Base-by-base conservation (phyloP, 176 grass and related monocot genomes). In the Urochloa ruziziensis region DNA sequence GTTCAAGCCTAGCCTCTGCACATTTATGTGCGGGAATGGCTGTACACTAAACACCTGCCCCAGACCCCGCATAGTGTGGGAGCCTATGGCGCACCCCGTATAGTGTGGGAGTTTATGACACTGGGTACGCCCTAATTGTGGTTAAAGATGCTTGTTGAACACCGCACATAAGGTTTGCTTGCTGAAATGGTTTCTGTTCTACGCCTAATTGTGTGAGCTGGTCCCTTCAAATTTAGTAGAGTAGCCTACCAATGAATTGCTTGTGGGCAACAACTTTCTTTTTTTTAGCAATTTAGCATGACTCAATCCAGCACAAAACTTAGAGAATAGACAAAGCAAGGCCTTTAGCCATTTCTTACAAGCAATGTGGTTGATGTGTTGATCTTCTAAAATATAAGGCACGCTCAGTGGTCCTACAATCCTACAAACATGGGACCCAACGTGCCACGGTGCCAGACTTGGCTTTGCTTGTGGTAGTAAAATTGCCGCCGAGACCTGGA, bases 351-450 rank as follows among this genome's bases (percentile, higher is more conserved):
- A 66, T 66, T 66, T 67, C 61, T 80, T 80, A 15, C 21, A 80
- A 80, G 77, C 77, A 53, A 80, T 33, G 77, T 65, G 60, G 59
- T 78, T 23, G 10, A 79, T 66, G 75, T 13, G 43, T 35, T 33
- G 57, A 23, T 60, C 54, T 43, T 60, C 54, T 43, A 29, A 73
- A 51, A 32, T 47, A 18, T 10, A 51, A 34, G 70, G 47, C 10
- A 34, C 19, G 33, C 8, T 48, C 21, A 15, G 1, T n/a, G n/a
- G n/a, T n/a, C n/a, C n/a, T n/a, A n/a, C n/a, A n/a, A 8, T 21
- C 18, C 48, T 33, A 21, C 28, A 51, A 49, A 28, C 27, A 7
- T 33, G 28, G 61, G 19, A 0, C 29, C 61, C 12, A n/a, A 29
- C 29, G 27, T 79, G 77, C 6, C 28, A 66, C n/a, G n/a, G n/a